Conservation (phyloP, 1,139 yeast genomes). For the Geotrichum macrosporum region DNA sequence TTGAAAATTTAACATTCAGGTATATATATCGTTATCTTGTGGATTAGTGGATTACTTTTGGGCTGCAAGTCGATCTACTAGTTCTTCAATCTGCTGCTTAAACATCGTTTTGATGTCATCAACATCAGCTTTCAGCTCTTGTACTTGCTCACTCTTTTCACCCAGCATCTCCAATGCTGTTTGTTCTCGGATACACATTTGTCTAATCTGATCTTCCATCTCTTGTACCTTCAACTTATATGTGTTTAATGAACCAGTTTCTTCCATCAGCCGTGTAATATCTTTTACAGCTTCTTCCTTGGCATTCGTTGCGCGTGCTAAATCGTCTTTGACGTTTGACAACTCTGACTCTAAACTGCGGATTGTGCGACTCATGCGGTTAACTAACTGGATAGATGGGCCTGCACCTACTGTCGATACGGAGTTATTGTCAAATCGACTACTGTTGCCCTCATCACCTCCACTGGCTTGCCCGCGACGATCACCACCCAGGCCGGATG, state of each 20-base stretch:
- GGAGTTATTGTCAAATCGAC: conserved; percentile 28
- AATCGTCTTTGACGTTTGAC: conserved; percentile 59
- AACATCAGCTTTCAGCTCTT: conserved; percentile 84
- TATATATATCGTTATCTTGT: too few relatives aligned
- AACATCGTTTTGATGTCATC: conserved; percentile 80
- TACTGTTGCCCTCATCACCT: conserved; percentile 20
- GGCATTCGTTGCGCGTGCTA: conserved; percentile 49
- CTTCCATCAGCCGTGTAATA: conserved; percentile 54
- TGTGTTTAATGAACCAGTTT: conserved; percentile 46
- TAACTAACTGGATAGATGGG: conserved; percentile 57
- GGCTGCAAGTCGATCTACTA: conserved; percentile 55
- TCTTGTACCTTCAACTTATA: conserved; percentile 42
- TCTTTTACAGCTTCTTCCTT: conserved; percentile 68
- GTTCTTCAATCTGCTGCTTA: conserved; percentile 77
- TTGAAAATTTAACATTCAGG: too few relatives aligned
- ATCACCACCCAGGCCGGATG: too few relatives aligned
- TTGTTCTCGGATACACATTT: conserved; percentile 42
- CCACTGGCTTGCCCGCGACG: neutral
- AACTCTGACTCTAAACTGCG: conserved; percentile 78
- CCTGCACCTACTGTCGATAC: conserved; percentile 34
- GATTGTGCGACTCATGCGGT: conserved; percentile 68
- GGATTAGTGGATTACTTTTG: too few relatives aligned
- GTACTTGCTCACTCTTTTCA: conserved; percentile 81
- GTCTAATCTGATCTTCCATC: conserved; percentile 42
- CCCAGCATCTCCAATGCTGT: conserved; percentile 74